Percentiles rank a stretch among this genome's conserved stretches.
Conservation (phyloP, 305 asterid species). For the Lippia alba region DNA sequence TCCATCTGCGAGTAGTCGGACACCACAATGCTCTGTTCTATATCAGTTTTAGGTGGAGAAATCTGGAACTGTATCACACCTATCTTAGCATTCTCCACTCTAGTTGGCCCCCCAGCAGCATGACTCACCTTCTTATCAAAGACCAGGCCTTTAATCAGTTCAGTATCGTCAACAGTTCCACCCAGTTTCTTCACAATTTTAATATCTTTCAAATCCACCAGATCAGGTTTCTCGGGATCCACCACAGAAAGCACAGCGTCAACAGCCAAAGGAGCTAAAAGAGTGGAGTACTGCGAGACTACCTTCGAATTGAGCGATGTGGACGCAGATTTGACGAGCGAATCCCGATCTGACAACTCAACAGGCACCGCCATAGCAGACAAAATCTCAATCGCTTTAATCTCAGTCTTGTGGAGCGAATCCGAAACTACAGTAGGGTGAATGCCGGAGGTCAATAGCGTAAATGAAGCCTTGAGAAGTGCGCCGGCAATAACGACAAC, state of each 20-base stretch:
- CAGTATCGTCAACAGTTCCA: conserved; percentile 97
- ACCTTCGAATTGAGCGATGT: conserved; percentile 91
- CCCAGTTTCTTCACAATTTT: conserved; percentile 90
- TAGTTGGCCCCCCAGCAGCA: conserved; percentile 87
- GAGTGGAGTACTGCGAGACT: conserved; percentile 90
- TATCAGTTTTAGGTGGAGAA: conserved; percentile 96
- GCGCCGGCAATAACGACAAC: conserved; percentile 94
- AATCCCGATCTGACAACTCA: conserved; percentile 82
- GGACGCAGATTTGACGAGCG: conserved; percentile 83
- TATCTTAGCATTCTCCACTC: conserved; percentile 89
- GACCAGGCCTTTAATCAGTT: conserved; percentile 75
- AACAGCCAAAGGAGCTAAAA: conserved; percentile 94
- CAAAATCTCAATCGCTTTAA: conserved; percentile 80
- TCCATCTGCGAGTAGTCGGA: conserved; percentile 99
- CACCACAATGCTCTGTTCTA: conserved; percentile 94
- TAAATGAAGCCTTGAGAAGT: conserved; percentile 66
- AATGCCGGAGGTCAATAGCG: conserved; percentile 69
- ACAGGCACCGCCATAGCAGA: conserved; percentile 93
- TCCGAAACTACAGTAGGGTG: conserved; percentile 91
- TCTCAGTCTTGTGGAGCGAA: conserved; percentile 76
- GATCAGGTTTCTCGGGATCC: conserved; percentile 84
- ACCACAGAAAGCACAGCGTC: conserved; percentile 91
- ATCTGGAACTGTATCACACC: conserved; percentile 94
- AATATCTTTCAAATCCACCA: conserved; percentile 89
- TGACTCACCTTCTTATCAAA: conserved; percentile 98